Evolutionary conservation across 2,329 filamentous ascomycete species (phyloP), one percentile per base, ranked within the genome.

Genomic region (Neospermospora avenae): DNA sequence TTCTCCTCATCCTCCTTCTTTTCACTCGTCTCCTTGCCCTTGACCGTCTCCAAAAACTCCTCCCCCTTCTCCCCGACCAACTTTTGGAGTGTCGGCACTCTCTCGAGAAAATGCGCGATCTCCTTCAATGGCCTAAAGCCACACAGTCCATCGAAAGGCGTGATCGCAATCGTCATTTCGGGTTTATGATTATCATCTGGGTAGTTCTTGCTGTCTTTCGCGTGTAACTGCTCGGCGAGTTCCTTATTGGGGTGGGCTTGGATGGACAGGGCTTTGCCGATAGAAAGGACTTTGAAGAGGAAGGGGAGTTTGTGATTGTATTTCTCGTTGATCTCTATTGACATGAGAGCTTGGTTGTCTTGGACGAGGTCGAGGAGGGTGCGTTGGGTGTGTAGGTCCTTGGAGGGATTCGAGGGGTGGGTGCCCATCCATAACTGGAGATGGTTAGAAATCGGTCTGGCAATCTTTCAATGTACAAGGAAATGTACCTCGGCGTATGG

Each of bases 141-240:
- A 71, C 95, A 99, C 35, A 99, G 84, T 0, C 95, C 95, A 73
- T 98, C 93, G 67, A 99, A 99, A 0, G 91, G 88, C 0, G 95
- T 98, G 70, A 99, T 88, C 63, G 95, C 95, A 74, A 99, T 96
- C 64, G 95, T 93, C 95, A 99, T 99, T 77, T 99, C 95, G 35
- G 95, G 95, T 78, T 99, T 99, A 81, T 99, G 95, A 78, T 99
- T 99, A 79, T 98, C 93, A 80, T 99, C 92, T 60, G 93, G 95
- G 73, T 99, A 99, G 80, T 99, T 96, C 77, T 91, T 91, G 52
- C 92, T 84, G 72, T 99, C 93, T 64, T 83, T 86, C 41, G 86
- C 84, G 74, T 98, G 95, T 31, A 99, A 80, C 73, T 91, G 79
- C 77, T 96, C 93, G 55, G 95, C 95, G 14, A 96, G 87, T 77